phyloP scores from a whole-genome alignment of 2,329 filamentous ascomycete species.

The Fusarium mangiferae region DNA sequence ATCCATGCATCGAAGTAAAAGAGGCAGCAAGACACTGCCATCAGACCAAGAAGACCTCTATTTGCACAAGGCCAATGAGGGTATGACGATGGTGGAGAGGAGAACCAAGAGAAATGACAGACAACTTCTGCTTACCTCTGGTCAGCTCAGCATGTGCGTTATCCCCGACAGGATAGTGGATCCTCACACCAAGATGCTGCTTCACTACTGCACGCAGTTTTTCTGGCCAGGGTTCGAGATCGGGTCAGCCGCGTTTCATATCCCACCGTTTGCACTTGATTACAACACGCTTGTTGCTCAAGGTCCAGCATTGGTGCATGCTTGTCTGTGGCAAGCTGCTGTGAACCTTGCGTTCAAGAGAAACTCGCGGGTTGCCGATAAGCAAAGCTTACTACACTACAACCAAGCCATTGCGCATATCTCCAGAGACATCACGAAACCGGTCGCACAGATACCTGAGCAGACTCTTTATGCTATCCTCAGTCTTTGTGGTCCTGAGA shows the following conservation, averaged over 20 bases:
- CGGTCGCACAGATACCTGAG: background rate
- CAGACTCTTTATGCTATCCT: slow-evolving; percentile 15
- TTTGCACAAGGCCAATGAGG: rapidly evolving
- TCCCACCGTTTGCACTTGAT: background rate
- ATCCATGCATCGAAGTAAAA: background rate
- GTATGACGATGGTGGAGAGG: rapidly evolving
- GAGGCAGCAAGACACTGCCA: rapidly evolving
- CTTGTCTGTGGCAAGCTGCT: slow-evolving; percentile 5
- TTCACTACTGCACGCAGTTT: slow-evolving; percentile 7
- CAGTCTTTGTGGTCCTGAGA: background rate
- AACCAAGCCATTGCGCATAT: background rate
- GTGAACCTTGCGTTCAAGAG: background rate
- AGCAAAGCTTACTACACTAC: background rate
- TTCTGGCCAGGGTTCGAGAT: slow-evolving; percentile 17
- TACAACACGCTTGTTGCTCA: slow-evolving; percentile 7
- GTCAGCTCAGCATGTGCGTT: background rate
- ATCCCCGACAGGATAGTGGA: background rate
- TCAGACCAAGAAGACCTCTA: no score
- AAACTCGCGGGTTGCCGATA: background rate
- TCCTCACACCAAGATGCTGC: slow-evolving; percentile 6
- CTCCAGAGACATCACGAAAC: background rate
- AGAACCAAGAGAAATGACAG: background rate
- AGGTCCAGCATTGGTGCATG: slow-evolving; percentile 4
- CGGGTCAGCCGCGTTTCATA: background rate
- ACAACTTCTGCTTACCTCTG: background rate